Base-by-base conservation (phyloP, 1,139 yeast species). In the Geotrichum macrosporum region DNA sequence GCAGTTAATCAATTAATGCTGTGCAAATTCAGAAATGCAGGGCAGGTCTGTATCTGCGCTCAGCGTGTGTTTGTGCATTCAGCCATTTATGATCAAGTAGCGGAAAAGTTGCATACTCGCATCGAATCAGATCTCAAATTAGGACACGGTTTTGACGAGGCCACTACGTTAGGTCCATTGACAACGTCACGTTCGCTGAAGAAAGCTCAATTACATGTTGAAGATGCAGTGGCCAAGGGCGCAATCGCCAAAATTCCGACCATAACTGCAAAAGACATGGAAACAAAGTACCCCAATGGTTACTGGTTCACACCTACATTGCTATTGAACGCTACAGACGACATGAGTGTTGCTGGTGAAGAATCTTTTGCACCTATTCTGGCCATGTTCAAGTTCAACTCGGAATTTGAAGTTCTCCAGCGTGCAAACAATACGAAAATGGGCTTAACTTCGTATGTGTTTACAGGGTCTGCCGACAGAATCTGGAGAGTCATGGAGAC, bases 11-110 rank as follows among this genome's bases (percentile, higher is more conserved):
- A 44, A 26, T 32, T 48, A 22, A 44, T 48, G 51, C 10, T 38
- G 10, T 44, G 48, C 64, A 68, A 70, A 54, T 71, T 75, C 66
- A 71, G 75, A 57, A 74, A 79, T 71, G 74, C 80, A 54, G 95
- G 95, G 66, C 94, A 85, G 70, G 89, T 83, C 48, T 85, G 95
- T 70, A 81, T 85, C 64, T 94, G 94, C 35, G 92, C 94, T 55
- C 84, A 94, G 41, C 80, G 95, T 66, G 70, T 84, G 47, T 81
- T 79, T 65, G 78, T 84, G 53, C 94, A 85, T 68, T 87, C 81
- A 58, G 79, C 75, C 45, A 69, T 84, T 59, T 82, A 85, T 68
- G 89, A 84, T 58, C 71, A 76, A 59, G 74, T 84, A 54, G 65
- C 83, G 39, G 72, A 67, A 48, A 75, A 72, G 53, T 75, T 80